These are phyloP conservation scores for Fusarium foetens DNA, from an alignment of 2,329 filamentous ascomycete species.

Conservation along the genomic window DNA sequence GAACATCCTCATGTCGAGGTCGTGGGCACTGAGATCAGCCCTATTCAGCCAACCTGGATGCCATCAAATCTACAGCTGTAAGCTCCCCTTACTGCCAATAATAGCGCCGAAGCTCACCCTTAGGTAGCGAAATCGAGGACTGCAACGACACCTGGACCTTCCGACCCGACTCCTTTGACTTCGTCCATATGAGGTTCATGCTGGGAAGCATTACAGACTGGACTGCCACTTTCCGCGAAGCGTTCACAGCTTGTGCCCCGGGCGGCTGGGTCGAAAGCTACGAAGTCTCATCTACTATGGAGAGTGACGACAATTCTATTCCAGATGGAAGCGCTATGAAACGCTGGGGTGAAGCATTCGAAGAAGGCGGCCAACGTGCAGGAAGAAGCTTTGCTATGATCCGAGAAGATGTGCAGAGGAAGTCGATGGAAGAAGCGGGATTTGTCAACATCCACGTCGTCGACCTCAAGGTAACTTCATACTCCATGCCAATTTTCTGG, in stretches of 20 bases:
- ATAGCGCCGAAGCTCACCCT: fast-evolving
- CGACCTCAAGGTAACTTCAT: not conserved
- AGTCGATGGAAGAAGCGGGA: not conserved
- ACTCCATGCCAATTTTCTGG: fast-evolving
- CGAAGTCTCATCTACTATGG: constrained; percentile 2
- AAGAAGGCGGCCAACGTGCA: constrained; percentile 1
- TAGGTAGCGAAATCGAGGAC: constrained; percentile 2
- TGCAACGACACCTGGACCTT: constrained; percentile 13
- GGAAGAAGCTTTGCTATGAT: constrained; percentile 8
- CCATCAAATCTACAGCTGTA: constrained; percentile 12
- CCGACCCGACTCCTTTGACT: not conserved
- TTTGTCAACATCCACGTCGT: constrained; percentile 13
- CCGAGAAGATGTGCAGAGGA: constrained; percentile 4
- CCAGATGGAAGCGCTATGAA: constrained; percentile 10
- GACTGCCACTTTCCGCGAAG: not conserved
- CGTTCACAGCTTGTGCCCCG: not conserved
- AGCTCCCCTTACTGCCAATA: fast-evolving
- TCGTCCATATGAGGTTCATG: constrained; percentile 12
- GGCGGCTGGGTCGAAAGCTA: constrained; percentile 18
- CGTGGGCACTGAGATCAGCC: constrained; percentile 22
- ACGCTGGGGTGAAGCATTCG: constrained; percentile 6
- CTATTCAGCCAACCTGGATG: constrained; percentile 19
- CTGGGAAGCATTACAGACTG: constrained; percentile 16
- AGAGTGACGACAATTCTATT: constrained; percentile 10
- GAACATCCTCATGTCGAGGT: constrained; percentile 19